Evolutionary conservation across 2,329 filamentous ascomycete species (phyloP).

Genomic region (Chaetothyriales sp.): DNA sequence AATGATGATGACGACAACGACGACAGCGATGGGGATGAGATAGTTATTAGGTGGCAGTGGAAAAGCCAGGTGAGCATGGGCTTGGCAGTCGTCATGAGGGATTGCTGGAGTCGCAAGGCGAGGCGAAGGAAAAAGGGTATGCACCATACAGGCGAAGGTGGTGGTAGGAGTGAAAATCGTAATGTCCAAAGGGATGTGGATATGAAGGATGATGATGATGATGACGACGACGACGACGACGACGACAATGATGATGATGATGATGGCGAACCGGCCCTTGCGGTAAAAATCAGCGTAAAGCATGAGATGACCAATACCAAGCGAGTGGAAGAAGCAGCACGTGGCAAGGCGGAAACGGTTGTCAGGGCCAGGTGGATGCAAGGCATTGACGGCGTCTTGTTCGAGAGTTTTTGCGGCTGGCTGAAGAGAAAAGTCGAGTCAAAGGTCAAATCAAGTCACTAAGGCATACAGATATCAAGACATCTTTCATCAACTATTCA

Average conservation of each 20-base stretch:
- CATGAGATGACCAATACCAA: slow-evolving; percentile 1
- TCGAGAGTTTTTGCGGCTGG: slow-evolving; percentile 80
- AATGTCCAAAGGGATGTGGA: slow-evolving; percentile 23
- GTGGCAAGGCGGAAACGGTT: slow-evolving; percentile 29
- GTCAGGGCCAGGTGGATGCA: slow-evolving; percentile 57
- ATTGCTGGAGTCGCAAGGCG: slow-evolving; percentile 68
- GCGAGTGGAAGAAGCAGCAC: slow-evolving; percentile 1
- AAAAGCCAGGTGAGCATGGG: slow-evolving; percentile 40
- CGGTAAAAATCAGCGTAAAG: slow-evolving; percentile 27
- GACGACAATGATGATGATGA: slow-evolving; percentile 1
- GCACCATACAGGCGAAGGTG: slow-evolving; percentile 12
- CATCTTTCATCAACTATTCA: not conserved
- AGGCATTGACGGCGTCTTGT: slow-evolving; percentile 58
- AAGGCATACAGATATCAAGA: not conserved
- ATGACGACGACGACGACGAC: slow-evolving; percentile 15
- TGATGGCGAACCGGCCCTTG: slow-evolving; percentile 20
- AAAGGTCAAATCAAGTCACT: not conserved
- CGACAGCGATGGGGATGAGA: slow-evolving; percentile 19
- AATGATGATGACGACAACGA: not conserved
- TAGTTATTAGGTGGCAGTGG: slow-evolving; percentile 49
- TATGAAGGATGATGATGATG: slow-evolving; percentile 30
- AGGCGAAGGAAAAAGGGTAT: slow-evolving; percentile 39
- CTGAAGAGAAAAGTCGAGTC: slow-evolving; percentile 40
- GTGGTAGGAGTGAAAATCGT: slow-evolving; percentile 14
- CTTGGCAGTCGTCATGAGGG: slow-evolving; percentile 42